Percentiles rank a stretch among this genome's conserved stretches.
Evolutionary conservation across 192 early-diverging fungal genomes (phyloP).

Genomic region (Chytriomyces sp.): DNA sequence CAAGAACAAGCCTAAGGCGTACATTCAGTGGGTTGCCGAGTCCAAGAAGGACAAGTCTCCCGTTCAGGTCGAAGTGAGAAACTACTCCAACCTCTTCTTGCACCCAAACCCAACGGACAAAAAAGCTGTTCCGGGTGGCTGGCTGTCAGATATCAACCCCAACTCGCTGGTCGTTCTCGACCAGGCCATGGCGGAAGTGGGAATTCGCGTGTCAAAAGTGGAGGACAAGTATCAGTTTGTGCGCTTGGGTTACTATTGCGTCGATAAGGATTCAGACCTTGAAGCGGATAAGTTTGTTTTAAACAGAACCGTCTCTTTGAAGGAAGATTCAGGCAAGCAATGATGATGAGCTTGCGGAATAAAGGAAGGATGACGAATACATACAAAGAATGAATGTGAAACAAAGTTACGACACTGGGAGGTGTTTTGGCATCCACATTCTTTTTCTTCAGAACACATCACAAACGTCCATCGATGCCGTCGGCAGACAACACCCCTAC

Average conservation of each 20-base stretch:
- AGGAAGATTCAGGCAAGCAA: conserved; percentile 61
- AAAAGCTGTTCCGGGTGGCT: conserved; percentile 83
- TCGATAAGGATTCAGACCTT: conserved; percentile 87
- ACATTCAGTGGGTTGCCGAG: conserved; percentile 98
- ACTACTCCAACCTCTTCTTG: conserved; percentile 87
- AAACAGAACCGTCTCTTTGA: conserved; percentile 58
- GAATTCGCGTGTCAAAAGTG: conserved; percentile 73
- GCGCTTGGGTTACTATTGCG: conserved; percentile 97
- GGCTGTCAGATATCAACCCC: conserved; percentile 83
- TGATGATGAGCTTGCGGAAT: no score
- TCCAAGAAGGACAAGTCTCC: conserved; percentile 81
- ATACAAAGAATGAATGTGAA: no score
- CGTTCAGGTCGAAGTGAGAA: conserved; percentile 78
- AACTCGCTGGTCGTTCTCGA: conserved; percentile 71
- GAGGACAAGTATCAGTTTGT: conserved; percentile 95
- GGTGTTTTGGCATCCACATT: no score
- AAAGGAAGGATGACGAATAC: no score
- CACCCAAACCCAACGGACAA: conserved; percentile 85
- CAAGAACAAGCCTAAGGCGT: conserved; percentile 86
- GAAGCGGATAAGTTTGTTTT: conserved; percentile 57
- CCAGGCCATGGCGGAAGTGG: conserved; percentile 80
- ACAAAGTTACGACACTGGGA: no score
- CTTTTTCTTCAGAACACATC: no score
- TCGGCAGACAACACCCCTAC: no score
- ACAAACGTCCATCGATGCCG: no score